These are phyloP conservation scores for Mycena belliarum DNA, from an alignment of 768 basidiomycete species.

Conservation along the genomic window DNA sequence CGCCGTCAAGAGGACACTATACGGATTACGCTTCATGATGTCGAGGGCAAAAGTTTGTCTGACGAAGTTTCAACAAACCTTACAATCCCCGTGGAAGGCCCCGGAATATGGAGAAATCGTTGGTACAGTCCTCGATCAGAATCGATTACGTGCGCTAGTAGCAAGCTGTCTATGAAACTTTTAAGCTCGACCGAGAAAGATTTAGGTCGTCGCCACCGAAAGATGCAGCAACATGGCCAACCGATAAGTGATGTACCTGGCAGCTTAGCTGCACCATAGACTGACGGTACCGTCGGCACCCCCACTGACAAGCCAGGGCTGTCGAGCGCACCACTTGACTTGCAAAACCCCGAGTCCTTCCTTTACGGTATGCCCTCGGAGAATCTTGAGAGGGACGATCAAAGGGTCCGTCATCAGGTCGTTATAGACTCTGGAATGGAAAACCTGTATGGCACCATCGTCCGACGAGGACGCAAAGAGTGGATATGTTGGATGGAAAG, in stretches of 20 bases:
- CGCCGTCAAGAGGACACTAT: constrained; percentile 5
- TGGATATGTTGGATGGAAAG: constrained; percentile 93
- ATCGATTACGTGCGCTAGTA: not conserved
- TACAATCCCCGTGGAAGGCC: not conserved
- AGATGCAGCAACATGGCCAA: not conserved
- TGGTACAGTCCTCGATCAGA: not conserved
- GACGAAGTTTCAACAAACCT: not conserved
- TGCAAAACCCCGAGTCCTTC: constrained; percentile 92
- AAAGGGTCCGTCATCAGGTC: constrained; percentile 97
- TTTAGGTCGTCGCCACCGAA: not conserved
- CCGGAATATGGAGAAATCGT: not conserved
- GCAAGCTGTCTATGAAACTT: constrained; percentile 4
- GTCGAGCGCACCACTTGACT: constrained; percentile 82
- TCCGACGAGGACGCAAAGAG: constrained; percentile 96
- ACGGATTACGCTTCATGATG: not conserved
- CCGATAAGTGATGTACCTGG: not conserved
- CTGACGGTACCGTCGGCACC: constrained; percentile 89
- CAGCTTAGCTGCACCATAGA: constrained; percentile 80
- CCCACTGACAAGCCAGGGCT: constrained; percentile 91
- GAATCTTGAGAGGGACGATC: constrained; percentile 95
- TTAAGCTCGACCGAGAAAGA: constrained; percentile 12
- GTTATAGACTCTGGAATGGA: constrained; percentile 92
- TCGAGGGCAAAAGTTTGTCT: not conserved
- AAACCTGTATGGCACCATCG: constrained; percentile 95
- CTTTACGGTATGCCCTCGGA: constrained; percentile 84